Conservation (phyloP, 352 stramenopile species). For the Pythium phragmitis region DNA sequence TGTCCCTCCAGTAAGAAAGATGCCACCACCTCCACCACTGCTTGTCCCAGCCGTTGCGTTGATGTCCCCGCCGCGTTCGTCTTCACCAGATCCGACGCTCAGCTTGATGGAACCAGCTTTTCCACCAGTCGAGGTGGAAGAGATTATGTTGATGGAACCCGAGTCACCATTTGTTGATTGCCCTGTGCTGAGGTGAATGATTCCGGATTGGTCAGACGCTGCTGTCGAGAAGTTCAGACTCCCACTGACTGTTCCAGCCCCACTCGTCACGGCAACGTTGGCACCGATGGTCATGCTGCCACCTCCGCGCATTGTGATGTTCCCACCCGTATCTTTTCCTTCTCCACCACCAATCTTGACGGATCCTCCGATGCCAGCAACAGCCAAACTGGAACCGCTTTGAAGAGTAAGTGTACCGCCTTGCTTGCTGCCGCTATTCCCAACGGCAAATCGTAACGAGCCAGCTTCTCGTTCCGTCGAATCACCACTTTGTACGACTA, state of each 20-base stretch:
- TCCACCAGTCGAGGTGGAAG: conserved; percentile 11
- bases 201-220: not conserved
- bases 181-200: not conserved
- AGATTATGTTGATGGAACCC: not conserved
- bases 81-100: conserved; percentile 15
- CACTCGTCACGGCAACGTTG: not conserved
- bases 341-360: conserved; percentile 7
- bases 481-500: conserved; percentile 7
- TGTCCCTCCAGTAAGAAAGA: conserved; percentile 1
- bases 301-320: not conserved
- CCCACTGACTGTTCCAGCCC: not conserved
- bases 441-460: not conserved
- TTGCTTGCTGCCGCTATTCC: not conserved
- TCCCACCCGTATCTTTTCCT: not conserved
- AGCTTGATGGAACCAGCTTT: conserved; percentile 18
- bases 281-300: not conserved
- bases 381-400: conserved; percentile 7
- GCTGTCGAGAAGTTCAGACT: not conserved
- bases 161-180: conserved; percentile 1
- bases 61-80: conserved; percentile 8
- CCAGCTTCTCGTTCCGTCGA: not conserved
- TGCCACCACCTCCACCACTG: not conserved
- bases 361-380: not conserved
- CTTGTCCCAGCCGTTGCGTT: conserved; percentile 6
- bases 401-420: not conserved